Conservation (phyloP, 2,329 filamentous ascomycete genomes). For the Immersiporthe knoxdaviesiana region DNA sequence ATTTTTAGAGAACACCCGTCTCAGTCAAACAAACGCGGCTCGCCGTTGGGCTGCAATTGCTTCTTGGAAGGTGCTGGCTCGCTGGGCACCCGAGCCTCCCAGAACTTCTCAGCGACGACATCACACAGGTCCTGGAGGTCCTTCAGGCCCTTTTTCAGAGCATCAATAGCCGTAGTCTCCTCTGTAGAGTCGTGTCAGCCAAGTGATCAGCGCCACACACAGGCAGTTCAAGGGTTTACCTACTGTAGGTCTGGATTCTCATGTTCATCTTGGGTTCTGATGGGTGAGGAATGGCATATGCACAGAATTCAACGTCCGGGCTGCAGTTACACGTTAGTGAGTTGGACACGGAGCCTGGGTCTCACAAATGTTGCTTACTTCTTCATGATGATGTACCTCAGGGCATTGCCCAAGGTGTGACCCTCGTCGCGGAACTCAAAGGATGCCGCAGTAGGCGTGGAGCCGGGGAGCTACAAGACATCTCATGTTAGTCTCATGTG, state of each 20-base stretch:
- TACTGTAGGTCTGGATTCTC: constrained; percentile 95
- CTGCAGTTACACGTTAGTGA: constrained; percentile 51
- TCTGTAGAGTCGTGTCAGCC: constrained; percentile 53
- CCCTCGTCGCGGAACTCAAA: constrained; percentile 95
- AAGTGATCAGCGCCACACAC: constrained; percentile 3
- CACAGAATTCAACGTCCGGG: constrained; percentile 96
- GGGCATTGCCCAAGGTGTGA: constrained; percentile 91
- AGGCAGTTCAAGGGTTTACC: constrained; percentile 37
- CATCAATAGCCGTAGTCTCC: constrained; percentile 78
- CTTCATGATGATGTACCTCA: constrained; percentile 97
- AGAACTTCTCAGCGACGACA: constrained; percentile 90
- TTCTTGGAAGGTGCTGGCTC: constrained; percentile 29
- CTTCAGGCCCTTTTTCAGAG: constrained; percentile 84
- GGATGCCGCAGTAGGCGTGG: constrained; percentile 84
- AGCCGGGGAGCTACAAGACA: constrained; percentile 72
- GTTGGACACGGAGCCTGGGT: constrained; percentile 1
- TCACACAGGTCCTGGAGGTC: constrained; percentile 93
- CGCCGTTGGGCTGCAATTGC: constrained; percentile 28
- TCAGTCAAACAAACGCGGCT: constrained; percentile 27
- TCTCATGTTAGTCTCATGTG: constrained; percentile 13
- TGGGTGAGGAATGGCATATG: constrained; percentile 96
- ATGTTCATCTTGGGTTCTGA: constrained; percentile 97
- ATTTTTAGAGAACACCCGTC: neutral
- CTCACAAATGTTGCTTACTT: constrained; percentile 66
- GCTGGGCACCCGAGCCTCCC: constrained; percentile 58